Conservation (phyloP, 768 basidiomycete genomes). For the Tricholoma matsutake region DNA sequence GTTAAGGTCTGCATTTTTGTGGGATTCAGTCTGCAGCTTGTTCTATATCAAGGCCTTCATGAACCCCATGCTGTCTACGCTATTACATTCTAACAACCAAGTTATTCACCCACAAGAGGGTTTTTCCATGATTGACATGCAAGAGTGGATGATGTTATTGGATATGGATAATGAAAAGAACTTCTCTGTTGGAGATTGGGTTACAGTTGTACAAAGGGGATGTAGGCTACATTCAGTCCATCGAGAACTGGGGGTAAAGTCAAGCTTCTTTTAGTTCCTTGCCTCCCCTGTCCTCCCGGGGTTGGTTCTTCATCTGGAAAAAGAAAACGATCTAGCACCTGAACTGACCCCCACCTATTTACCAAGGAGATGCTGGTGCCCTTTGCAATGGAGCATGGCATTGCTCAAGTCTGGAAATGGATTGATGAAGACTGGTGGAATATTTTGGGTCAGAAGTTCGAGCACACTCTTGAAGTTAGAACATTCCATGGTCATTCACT, state of each 20-base stretch:
- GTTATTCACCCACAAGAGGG: background rate
- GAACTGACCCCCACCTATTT: background rate
- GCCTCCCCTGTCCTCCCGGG: background rate
- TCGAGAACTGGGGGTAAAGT: background rate
- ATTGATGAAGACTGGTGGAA: background rate
- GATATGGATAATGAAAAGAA: background rate
- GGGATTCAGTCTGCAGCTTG: background rate
- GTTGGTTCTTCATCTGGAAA: background rate
- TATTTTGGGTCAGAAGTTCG: background rate
- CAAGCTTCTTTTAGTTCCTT: background rate
- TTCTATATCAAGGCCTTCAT: slow-evolving; percentile 1
- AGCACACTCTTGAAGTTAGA: background rate
- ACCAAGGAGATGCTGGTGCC: background rate
- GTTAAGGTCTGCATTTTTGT: background rate
- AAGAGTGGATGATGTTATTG: background rate
- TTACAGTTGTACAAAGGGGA: background rate
- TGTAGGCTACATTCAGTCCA: too few relatives aligned
- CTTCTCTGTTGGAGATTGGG: slow-evolving; percentile 2
- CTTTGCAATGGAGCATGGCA: background rate
- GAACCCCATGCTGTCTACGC: background rate
- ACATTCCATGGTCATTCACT: background rate
- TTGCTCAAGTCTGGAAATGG: background rate
- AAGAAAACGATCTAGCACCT: background rate
- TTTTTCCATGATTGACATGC: background rate
- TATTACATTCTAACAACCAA: background rate